phyloP scores from a whole-genome alignment of 1,284 basidiomycete genomes.

The Singerocomus rubriflavus region DNA sequence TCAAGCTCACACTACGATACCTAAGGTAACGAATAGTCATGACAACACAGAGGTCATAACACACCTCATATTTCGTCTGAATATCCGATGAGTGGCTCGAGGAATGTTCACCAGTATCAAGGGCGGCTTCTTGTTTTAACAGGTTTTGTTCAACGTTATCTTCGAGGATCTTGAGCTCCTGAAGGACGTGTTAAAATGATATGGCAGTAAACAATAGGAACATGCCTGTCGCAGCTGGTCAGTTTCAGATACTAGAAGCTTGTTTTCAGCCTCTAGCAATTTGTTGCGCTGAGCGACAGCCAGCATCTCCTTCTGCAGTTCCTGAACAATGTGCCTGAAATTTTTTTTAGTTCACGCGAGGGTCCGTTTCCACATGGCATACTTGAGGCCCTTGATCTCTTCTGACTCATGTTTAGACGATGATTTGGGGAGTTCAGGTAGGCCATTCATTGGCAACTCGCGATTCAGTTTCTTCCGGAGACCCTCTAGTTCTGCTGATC shows the following conservation, averaged over 20 bases:
- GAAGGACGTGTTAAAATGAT: conserved; percentile 9
- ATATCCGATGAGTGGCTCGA: conserved; percentile 34
- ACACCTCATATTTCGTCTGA: conserved; percentile 54
- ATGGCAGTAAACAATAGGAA: not conserved
- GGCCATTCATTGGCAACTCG: conserved; percentile 47
- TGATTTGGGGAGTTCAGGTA: conserved; percentile 31
- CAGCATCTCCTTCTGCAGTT: conserved; percentile 80
- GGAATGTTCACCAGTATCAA: conserved; percentile 34
- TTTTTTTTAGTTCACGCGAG: conserved; percentile 8
- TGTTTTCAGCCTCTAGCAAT: conserved; percentile 74
- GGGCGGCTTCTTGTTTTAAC: conserved; percentile 47
- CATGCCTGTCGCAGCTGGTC: conserved; percentile 73
- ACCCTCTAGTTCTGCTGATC: conserved; percentile 50
- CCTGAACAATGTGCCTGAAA: conserved; percentile 79
- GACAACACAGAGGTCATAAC: conserved; percentile 10
- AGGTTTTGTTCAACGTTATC: conserved; percentile 69
- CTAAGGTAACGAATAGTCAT: conserved; percentile 6
- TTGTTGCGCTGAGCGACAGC: conserved; percentile 64
- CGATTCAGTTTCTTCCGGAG: conserved; percentile 56
- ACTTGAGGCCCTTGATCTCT: conserved; percentile 80
- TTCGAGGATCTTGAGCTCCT: conserved; percentile 74
- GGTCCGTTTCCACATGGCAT: conserved; percentile 19
- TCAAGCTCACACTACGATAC: conserved; percentile 57
- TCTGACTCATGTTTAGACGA: conserved; percentile 53
- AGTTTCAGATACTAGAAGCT: conserved; percentile 67